Evolutionary conservation across 768 basidiomycete genomes (phyloP).

Genomic region (Lactarius deliciosus): DNA sequence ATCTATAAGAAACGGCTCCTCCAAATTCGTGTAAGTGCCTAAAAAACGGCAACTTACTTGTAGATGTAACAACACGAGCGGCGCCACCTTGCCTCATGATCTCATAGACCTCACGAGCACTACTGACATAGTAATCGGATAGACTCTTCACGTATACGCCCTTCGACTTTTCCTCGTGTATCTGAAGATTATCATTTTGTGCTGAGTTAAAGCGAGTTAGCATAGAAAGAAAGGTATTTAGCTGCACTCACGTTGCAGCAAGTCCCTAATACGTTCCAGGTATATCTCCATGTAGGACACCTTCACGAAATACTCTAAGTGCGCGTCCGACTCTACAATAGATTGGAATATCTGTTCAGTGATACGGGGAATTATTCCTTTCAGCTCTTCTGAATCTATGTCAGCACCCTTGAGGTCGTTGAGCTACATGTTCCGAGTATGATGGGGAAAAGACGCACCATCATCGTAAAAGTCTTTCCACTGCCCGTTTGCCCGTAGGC

Average conservation of each 20-base stretch:
- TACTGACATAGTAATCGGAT: slow-evolving; percentile 97
- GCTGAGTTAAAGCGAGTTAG: slow-evolving; percentile 45
- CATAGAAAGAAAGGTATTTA: neutral
- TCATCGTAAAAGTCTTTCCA: slow-evolving; percentile 97
- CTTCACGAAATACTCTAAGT: slow-evolving; percentile 97
- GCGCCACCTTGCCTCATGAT: slow-evolving; percentile 97
- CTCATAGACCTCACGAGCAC: slow-evolving; percentile 93
- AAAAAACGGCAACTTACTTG: slow-evolving; percentile 58
- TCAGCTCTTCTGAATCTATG: slow-evolving; percentile 90
- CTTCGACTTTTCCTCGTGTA: slow-evolving; percentile 96
- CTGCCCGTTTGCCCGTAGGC: slow-evolving; percentile 87
- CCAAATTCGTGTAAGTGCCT: slow-evolving; percentile 12
- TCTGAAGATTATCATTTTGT: slow-evolving; percentile 96
- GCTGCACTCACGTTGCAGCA: slow-evolving; percentile 80
- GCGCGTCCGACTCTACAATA: slow-evolving; percentile 92
- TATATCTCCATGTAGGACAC: slow-evolving; percentile 99
- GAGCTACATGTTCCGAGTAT: neutral
- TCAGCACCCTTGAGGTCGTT: slow-evolving; percentile 74
- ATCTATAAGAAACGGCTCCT: slow-evolving; percentile 49
- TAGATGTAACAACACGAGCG: slow-evolving; percentile 89
- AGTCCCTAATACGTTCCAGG: slow-evolving; percentile 91
- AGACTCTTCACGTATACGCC: slow-evolving; percentile 98
- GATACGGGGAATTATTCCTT: slow-evolving; percentile 96
- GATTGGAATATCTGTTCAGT: slow-evolving; percentile 99
- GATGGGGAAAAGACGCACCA: slow-evolving; percentile 52